Base-by-base conservation (phyloP, 805 yeast genomes). In the Candida parachauliodes region DNA sequence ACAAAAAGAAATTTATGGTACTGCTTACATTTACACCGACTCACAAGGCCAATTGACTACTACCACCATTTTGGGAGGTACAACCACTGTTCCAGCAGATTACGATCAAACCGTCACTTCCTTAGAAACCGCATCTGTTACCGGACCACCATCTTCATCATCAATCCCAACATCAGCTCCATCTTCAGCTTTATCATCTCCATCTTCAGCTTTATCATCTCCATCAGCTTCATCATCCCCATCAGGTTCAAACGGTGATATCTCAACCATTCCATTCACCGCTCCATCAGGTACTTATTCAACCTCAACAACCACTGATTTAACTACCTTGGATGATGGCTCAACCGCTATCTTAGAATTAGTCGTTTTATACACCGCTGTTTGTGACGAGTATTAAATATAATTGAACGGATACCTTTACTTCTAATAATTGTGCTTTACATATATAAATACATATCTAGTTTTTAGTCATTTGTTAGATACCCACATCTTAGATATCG, bases 11-110 rank as follows among this genome's bases (percentile, higher is more conserved):
- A 41, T 61, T 17, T 54, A 39, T 34, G 60, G 50, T 20, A 54
- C 63, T 4, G 55, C 40, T 6, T 64, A 62, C 43, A 45, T 61
- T 20, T 65, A 46, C 44, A 60, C 68, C 18, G 49, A 48, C 35
- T 36, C 52, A 11, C 48, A 44, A 17, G 68, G 69, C 2, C 41
- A 36, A 5, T 48, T 56, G 34, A 61, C 70, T 23, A 58, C 66
- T n/a, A 37, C 47, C 8, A 48, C 53, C 8, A 43, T 49, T 20
- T 41, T 50, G 12, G 32, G 27, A 12, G 35, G 31, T 14, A 40
- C 49, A 10, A 34, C 40, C 2, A 26, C 23, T 2, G 8, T 24
- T 16, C 19, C 32, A 15, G 33, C 32, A 19, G 7, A 10, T 18
- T 24, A 20, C 2, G 22, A 12, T 20, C 18, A 34, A 6, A 12